A percentile compares a stretch with the other conserved stretches of the same genome.
Conservation (phyloP, 1,284 basidiomycete species). For the Heterobasidion irregulare region DNA sequence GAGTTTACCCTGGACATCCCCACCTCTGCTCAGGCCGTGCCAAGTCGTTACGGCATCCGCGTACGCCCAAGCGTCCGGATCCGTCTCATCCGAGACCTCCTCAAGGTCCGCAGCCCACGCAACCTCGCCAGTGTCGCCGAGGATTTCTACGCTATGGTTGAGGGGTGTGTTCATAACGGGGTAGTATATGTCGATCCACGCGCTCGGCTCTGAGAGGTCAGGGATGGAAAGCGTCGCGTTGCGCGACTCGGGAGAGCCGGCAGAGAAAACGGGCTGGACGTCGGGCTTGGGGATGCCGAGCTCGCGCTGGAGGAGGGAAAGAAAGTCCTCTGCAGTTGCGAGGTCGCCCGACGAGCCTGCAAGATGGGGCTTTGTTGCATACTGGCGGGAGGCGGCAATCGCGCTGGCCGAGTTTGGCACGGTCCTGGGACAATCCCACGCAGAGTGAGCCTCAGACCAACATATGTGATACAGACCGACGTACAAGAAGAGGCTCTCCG, state of each 20-base stretch:
- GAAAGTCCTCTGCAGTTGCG: constrained; percentile 52
- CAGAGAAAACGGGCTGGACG: constrained; percentile 49
- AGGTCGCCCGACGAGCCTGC: constrained; percentile 63
- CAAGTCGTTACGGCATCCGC: constrained; percentile 51
- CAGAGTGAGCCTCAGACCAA: not conserved
- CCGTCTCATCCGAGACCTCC: constrained; percentile 59
- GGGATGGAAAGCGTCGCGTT: constrained; percentile 51
- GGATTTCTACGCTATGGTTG: constrained; percentile 51
- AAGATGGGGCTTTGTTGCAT: constrained; percentile 64
- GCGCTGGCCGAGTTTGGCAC: constrained; percentile 50
- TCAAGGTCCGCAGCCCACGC: constrained; percentile 63
- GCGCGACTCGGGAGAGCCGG: constrained; percentile 57
- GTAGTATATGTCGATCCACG: constrained; percentile 81
- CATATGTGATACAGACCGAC: not conserved
- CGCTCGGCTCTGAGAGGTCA: constrained; percentile 38
- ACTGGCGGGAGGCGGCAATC: constrained; percentile 44
- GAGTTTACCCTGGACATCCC: constrained; percentile 59
- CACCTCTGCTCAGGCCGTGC: constrained; percentile 63
- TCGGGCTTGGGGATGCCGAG: constrained; percentile 40
- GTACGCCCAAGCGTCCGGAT: constrained; percentile 57
- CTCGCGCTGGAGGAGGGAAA: constrained; percentile 55
- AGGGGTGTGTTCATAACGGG: constrained; percentile 76
- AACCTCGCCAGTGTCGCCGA: constrained; percentile 44
- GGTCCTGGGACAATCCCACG: constrained; percentile 28
- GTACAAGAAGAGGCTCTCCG: constrained; percentile 17